Conservation (phyloP, 345 rosid species). For the Hirschfeldia incana region DNA sequence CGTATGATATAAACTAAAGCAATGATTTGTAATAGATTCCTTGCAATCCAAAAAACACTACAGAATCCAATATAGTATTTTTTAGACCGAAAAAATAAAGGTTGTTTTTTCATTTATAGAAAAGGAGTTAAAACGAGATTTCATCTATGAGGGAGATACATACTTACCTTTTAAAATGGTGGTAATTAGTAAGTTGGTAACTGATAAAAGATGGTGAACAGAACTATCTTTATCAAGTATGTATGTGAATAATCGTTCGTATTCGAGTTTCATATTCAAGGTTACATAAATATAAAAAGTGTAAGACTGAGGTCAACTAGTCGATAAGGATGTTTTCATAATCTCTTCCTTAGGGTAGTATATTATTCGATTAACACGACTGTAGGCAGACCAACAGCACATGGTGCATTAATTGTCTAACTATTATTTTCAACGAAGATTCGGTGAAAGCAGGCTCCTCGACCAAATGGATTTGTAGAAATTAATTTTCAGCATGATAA, state of each 20-base stretch:
- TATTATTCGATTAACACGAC: conserved; percentile 24
- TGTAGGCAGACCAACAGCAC: conserved; percentile 24
- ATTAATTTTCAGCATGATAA: conserved; percentile 14
- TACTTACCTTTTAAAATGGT: background rate
- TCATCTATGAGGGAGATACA: background rate
- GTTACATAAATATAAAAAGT: conserved; percentile 11
- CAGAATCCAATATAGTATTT: background rate
- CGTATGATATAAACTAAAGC: too few relatives aligned
- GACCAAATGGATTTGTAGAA: conserved; percentile 36
- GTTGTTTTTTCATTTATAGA: background rate
- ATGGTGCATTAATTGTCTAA: conserved; percentile 28
- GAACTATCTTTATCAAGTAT: background rate
- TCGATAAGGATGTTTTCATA: background rate
- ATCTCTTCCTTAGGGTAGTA: background rate
- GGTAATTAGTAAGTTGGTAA: background rate
- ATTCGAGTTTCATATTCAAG: background rate
- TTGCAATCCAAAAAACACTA: background rate
- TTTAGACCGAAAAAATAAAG: background rate
- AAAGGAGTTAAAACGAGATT: background rate
- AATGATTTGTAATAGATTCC: background rate
- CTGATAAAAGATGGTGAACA: background rate
- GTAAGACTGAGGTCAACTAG: background rate
- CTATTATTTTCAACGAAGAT: conserved; percentile 22
- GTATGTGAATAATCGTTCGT: background rate
- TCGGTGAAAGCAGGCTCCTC: conserved; percentile 28